phyloP scores from a whole-genome alignment of 352 stramenopile species.

The Pythium dissotocum region DNA sequence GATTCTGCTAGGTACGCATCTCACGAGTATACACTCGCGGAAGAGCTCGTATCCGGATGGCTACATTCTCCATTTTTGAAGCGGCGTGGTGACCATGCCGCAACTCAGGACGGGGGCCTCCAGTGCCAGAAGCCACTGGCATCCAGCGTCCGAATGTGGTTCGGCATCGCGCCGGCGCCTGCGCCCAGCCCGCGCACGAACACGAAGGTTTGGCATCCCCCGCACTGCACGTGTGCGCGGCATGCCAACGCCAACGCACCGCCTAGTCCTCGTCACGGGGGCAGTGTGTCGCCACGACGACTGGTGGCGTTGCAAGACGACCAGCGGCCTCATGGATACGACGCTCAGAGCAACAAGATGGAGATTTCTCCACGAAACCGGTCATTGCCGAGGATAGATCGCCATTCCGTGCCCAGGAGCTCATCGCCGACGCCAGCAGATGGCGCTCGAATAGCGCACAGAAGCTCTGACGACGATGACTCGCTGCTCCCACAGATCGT shows the following conservation, averaged over 20 bases:
- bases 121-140: no score
- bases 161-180: conserved; percentile 57
- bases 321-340: not conserved
- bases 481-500: not conserved
- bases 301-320: not conserved
- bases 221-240: conserved; percentile 39
- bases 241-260: conserved; percentile 19
- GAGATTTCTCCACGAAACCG: not conserved
- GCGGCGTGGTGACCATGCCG: not conserved
- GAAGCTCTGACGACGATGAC: not conserved
- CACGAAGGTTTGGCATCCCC: conserved; percentile 40
- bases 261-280: not conserved
- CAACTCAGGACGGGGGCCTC: no score
- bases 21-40: not conserved
- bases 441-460: not conserved
- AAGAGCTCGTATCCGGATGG: conserved; percentile 1
- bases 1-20: not conserved
- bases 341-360: not conserved
- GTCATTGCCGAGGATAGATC: not conserved
- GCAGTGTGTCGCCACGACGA: not conserved
- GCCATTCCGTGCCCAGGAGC: not conserved
- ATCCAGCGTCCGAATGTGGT: conserved; percentile 46
- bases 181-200: conserved; percentile 40
- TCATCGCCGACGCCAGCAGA: not conserved
- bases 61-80: conserved; percentile 10